Evolutionary conservation across 495 filamentous ascomycete genomes (phyloP).

Genomic region (Endocarpon pusillum): DNA sequence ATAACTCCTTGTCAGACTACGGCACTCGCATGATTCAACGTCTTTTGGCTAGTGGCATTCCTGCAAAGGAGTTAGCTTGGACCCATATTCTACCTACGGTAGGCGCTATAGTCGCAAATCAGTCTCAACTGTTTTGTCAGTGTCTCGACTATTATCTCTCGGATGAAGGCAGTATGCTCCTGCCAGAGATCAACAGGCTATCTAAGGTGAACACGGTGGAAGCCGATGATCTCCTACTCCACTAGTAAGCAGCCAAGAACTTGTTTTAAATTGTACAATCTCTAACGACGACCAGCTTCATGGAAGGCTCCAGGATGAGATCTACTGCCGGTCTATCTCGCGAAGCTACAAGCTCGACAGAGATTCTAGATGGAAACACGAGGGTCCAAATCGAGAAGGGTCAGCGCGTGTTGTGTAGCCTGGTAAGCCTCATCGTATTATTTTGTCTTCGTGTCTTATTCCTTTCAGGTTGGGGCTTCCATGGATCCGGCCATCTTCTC

Average conservation of each 20-base stretch:
- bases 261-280: neutral
- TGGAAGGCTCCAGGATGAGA: conserved; percentile 43
- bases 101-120: conserved; percentile 45
- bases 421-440: conserved; percentile 23
- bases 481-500: conserved; percentile 44
- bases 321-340: conserved; percentile 38
- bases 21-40: conserved; percentile 55
- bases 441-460: too few relatives aligned
- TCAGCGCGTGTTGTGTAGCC: conserved; percentile 30
- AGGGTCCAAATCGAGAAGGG: conserved; percentile 28
- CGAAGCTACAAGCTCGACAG: conserved; percentile 21
- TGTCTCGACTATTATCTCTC: conserved; percentile 64
- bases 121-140: conserved; percentile 55
- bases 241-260: conserved; percentile 21
- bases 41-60: conserved; percentile 40
- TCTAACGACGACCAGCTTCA: conserved; percentile 18
- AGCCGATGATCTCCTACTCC: conserved; percentile 26
- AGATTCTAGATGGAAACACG: conserved; percentile 24
- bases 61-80: conserved; percentile 51
- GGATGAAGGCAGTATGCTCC: conserved; percentile 29
- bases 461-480: conserved; percentile 26
- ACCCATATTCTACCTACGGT: conserved; percentile 47
- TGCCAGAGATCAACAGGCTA: conserved; percentile 39
- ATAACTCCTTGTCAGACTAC: conserved; percentile 37
- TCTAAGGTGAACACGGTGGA: conserved; percentile 27